Base-by-base conservation (phyloP, 306 rosid genomes). In the Lagenaria siceraria region DNA sequence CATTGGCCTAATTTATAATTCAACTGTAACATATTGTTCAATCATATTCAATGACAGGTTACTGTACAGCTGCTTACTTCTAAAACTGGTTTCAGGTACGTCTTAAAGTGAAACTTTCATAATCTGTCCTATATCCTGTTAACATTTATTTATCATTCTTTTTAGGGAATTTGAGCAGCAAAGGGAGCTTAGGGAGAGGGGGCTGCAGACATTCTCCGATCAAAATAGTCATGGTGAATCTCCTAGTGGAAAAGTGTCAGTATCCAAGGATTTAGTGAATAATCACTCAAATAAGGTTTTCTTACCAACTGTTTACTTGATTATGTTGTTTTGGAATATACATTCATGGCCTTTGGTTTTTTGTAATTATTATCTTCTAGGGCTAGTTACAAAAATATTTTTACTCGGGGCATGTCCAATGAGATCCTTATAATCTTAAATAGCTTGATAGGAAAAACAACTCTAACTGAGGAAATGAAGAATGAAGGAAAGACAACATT, bases 141-240 rank as follows among this genome's bases (percentile, higher is more conserved):
- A 65, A 87, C 77, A 76, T 78, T 71, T 81, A 56, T 72, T 82
- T 78, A 48, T 71, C 78, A 54, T 61, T 82, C 75, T 73, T 88
- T 87, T 81, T 88, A 96, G 99, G 87, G 99, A 96, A 86, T 96
- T 96, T 86, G 99, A 96, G 88, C 99, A 87, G 82, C 99, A 96
- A 83, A 92, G 99, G 87, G 99, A 96, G 87, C 98, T 89, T 75
- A 86, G 97, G 82, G 99, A 96, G 89, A 92, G 82, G 73, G 98
- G 98, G 74, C 88, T 92, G n/a, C 93, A 81, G 79, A 79, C 95
- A 61, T 84, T 91, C 63, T 85, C 98, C 59, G 97, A 88, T 76
- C 97, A 87, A 77, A 84, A 85, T 52, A 81, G 84, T 78, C 89
- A 80, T 54, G 89, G 90, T 77, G 91, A 83, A 82, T 86, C 96